Percentiles rank a stretch among this genome's conserved stretches.
These are phyloP conservation scores for Calonectria ilicicola DNA, from an alignment of 2,329 filamentous ascomycete species.

Conservation along the genomic window DNA sequence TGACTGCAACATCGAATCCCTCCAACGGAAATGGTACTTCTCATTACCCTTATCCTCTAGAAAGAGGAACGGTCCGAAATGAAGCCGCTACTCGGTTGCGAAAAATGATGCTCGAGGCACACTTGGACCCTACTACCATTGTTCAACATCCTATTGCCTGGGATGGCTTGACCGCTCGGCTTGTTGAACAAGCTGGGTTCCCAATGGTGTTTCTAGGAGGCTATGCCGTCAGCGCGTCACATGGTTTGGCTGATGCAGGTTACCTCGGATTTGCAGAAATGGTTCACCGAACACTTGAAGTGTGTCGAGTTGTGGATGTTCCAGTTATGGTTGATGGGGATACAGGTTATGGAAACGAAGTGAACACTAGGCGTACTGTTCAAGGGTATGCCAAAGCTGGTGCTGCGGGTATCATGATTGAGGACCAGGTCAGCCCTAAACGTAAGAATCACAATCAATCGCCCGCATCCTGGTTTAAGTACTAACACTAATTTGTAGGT, in stretches of 20 bases:
- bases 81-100: neutral
- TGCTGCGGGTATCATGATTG: slow-evolving; percentile 14
- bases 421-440: slow-evolving; percentile 12
- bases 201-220: slow-evolving; percentile 12
- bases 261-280: slow-evolving; percentile 15
- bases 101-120: slow-evolving; percentile 5
- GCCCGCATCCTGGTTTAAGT: no score
- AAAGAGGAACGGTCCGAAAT: neutral
- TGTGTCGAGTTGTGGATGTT: neutral
- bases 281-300: slow-evolving; percentile 7
- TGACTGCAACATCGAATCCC: neutral
- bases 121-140: neutral
- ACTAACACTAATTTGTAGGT: neutral
- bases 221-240: slow-evolving; percentile 8
- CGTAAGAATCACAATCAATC: neutral
- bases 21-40: neutral
- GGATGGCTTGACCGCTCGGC: slow-evolving; percentile 9
- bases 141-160: slow-evolving; percentile 16
- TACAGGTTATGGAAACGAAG: slow-evolving; percentile 10
- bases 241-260: slow-evolving; percentile 9
- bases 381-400: slow-evolving; percentile 13
- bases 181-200: slow-evolving; percentile 9
- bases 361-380: neutral
- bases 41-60: neutral
- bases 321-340: slow-evolving; percentile 14